These are phyloP conservation scores for Neltuma alba DNA, from an alignment of 306 rosid genomes.

Conservation along the genomic window DNA sequence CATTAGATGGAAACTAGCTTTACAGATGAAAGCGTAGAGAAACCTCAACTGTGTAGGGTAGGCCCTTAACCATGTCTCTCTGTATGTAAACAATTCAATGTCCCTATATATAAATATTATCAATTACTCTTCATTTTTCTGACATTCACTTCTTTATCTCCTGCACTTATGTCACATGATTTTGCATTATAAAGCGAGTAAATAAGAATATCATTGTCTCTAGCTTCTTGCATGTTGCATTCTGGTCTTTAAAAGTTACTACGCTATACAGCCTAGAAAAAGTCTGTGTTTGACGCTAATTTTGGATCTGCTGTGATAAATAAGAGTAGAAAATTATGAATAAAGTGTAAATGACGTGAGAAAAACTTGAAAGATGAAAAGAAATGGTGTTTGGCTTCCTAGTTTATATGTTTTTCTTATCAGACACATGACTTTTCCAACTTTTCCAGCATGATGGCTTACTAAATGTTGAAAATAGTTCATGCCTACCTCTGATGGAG, in stretches of 20 bases:
- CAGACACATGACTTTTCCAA: background rate
- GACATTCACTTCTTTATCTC: background rate
- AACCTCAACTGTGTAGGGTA: slow-evolving; percentile 27
- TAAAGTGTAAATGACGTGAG: background rate
- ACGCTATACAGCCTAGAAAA: background rate
- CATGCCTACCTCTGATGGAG: slow-evolving; percentile 22
- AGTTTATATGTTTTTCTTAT: slow-evolving; percentile 8
- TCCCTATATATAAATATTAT: slow-evolving; percentile 31
- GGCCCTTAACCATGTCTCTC: background rate
- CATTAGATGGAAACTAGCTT: slow-evolving; percentile 32
- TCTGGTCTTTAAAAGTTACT: background rate
- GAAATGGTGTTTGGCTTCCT: background rate
- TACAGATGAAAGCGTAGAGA: slow-evolving; percentile 40
- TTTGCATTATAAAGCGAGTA: background rate
- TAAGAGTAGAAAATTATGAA: background rate
- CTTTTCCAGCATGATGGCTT: background rate
- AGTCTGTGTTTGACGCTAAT: background rate
- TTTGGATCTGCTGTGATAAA: background rate
- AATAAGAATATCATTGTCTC: background rate
- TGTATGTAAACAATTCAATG: slow-evolving; percentile 2
- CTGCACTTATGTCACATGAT: background rate
- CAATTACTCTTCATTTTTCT: background rate
- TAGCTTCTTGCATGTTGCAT: background rate
- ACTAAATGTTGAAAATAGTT: background rate
- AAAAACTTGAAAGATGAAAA: background rate